Base-by-base conservation (phyloP, 208 protist genomes). In the Ichthyophonus hoferi region DNA sequence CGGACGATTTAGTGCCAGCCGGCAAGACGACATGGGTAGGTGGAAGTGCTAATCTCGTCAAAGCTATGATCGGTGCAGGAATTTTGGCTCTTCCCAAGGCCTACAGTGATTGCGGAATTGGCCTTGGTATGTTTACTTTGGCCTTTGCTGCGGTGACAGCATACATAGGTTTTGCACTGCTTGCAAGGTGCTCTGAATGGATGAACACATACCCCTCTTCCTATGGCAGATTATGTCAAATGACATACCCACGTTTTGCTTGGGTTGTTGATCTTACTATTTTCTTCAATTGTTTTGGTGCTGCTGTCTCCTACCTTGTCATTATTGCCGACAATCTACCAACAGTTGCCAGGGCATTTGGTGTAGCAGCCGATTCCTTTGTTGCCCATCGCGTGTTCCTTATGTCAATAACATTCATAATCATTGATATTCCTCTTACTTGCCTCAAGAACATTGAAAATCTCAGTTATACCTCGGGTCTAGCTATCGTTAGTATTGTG, bases 11-110 rank as follows among this genome's bases (percentile, higher is more conserved):
- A n/a, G n/a, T n/a, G n/a, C n/a, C n/a, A n/a, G n/a, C n/a, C n/a
- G n/a, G n/a, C n/a, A n/a, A n/a, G n/a, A n/a, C n/a, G n/a, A 67
- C 50, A 24, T 67, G 50, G 50, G 50, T 67, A 24, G 50, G 50
- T 67, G 81, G 79, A 81, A 78, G 37, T 79, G 34, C 90, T 33
- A 91, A 91, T 40, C 81, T 93, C 1, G 12, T 76, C 38, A 93
- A 93, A 81, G 92, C 92, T 1, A 83, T 92, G n/a, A 37, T 93
- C 24, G 92, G 92, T 14, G 43, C 90, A 24, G 92, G 92, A 33
- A 92, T 92, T 35, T 86, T 93, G 1, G 84, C 83, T 1, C 43
- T 93, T 34, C 92, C 92, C 31, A 88, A 41, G 31, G 92, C 92
- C 0, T 82, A 91, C 81, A 24, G 40, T 14, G 31, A 58, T 40